These are phyloP conservation scores for Paramecium octaurelia DNA, from an alignment of 73 alveolate genomes.

Conservation along the genomic window DNA sequence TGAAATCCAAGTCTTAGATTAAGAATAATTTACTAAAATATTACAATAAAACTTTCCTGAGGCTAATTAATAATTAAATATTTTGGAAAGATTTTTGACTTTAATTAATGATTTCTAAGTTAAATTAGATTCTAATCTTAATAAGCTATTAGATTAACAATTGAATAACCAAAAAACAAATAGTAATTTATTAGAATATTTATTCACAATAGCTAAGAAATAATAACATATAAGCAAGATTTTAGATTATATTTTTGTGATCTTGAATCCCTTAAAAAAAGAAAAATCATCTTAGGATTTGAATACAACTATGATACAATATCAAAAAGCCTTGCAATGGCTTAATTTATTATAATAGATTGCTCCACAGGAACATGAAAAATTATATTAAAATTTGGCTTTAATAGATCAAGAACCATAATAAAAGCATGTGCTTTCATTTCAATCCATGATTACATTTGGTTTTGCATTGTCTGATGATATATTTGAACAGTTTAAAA, in stretches of 20 bases:
- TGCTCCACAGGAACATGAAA: background rate
- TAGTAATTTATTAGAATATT: background rate
- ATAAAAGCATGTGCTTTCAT: background rate
- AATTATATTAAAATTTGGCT: background rate
- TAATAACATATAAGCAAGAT: background rate
- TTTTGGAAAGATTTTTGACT: background rate
- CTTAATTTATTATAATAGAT: background rate
- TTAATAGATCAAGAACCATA: slow-evolving; percentile 12
- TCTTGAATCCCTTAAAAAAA: background rate
- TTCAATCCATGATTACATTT: background rate
- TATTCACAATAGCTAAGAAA: slow-evolving; percentile 16
- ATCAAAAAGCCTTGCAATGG: background rate
- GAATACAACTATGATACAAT: background rate
- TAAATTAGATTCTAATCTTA: background rate
- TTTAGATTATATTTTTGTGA: background rate
- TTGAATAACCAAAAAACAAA: background rate
- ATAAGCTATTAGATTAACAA: background rate
- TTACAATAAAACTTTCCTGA: background rate
- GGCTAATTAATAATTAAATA: background rate
- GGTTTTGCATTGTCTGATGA: background rate
- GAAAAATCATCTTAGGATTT: background rate
- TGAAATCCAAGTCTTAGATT: background rate
- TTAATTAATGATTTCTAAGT: background rate
- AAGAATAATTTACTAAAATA: background rate
- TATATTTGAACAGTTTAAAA: background rate